A percentile compares a stretch with the other conserved stretches of the same genome.
Evolutionary conservation across 2,329 filamentous ascomycete species (phyloP).

Genomic region (Fusarium sp.): DNA sequence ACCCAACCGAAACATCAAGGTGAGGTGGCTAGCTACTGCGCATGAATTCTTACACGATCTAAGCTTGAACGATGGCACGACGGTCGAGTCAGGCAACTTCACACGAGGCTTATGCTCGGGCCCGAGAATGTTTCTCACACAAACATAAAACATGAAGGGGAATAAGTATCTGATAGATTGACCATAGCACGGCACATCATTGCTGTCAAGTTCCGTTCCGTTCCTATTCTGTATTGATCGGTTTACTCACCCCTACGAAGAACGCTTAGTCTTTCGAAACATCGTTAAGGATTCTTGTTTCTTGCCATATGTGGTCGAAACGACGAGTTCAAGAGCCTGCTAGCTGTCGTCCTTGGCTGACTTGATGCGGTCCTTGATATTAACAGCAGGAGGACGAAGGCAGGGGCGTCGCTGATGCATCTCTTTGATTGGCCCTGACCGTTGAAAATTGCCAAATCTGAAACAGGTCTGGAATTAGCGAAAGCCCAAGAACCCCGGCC

Average conservation of each 20-base stretch:
- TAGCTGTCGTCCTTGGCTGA: slow-evolving; percentile 7
- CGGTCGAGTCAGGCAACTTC: neutral
- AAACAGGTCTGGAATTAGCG: slow-evolving; percentile 41
- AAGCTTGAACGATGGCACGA: slow-evolving; percentile 2
- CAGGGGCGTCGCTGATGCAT: neutral
- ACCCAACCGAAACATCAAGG: slow-evolving; percentile 1
- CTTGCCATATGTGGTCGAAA: slow-evolving; percentile 19
- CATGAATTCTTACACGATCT: slow-evolving; percentile 7
- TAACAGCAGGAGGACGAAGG: slow-evolving; percentile 19
- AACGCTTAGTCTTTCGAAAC: slow-evolving; percentile 13
- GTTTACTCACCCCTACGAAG: slow-evolving; percentile 16
- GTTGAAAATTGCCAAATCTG: slow-evolving; percentile 30
- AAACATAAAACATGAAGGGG: slow-evolving; percentile 29
- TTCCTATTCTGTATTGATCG: slow-evolving; percentile 25
- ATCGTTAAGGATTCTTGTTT: slow-evolving; percentile 14
- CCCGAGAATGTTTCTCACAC: slow-evolving; percentile 27
- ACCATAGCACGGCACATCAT: slow-evolving; percentile 11
- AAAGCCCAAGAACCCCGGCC: slow-evolving; percentile 13
- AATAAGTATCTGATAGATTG: slow-evolving; percentile 8
- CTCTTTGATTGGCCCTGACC: slow-evolving; percentile 30
- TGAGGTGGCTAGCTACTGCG: neutral
- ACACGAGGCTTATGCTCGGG: slow-evolving; percentile 23
- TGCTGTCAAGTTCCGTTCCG: slow-evolving; percentile 9
- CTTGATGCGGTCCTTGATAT: slow-evolving; percentile 3
- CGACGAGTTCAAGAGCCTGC: slow-evolving; percentile 5